A percentile compares a stretch with the other conserved stretches of the same genome.
These are phyloP conservation scores for Claviceps lovelessii DNA, from an alignment of 2,329 filamentous ascomycete species.

Conservation along the genomic window DNA sequence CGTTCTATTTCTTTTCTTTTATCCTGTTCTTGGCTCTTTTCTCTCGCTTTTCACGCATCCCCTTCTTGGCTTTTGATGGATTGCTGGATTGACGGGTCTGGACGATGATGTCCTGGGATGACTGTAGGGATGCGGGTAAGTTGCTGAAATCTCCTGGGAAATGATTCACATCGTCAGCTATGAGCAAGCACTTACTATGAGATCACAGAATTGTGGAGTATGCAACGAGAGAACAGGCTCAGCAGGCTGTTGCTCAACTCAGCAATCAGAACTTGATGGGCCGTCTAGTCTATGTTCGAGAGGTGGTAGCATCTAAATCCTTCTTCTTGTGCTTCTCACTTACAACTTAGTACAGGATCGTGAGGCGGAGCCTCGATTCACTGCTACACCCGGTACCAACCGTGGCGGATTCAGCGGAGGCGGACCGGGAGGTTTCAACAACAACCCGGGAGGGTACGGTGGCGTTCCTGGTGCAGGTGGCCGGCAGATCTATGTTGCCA, in stretches of 20 bases:
- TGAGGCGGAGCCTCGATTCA: conserved; percentile 94
- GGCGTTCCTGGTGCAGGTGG: conserved; percentile 37
- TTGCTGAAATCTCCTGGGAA: conserved; percentile 12
- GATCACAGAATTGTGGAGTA: conserved; percentile 92
- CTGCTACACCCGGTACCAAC: conserved; percentile 50
- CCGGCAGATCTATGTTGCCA: conserved; percentile 92
- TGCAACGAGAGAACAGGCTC: conserved; percentile 97
- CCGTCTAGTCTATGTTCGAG: conserved; percentile 93
- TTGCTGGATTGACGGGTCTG: conserved; percentile 98
- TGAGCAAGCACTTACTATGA: not conserved
- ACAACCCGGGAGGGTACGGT: conserved; percentile 40
- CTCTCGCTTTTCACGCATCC: conserved; percentile 41
- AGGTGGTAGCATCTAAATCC: conserved; percentile 44
- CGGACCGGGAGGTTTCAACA: conserved; percentile 32
- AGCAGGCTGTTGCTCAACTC: conserved; percentile 90
- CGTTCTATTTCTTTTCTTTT: conserved; percentile 26
- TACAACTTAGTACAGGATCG: conserved; percentile 52
- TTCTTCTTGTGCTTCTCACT: not conserved
- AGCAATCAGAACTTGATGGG: conserved; percentile 99
- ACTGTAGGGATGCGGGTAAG: conserved; percentile 99
- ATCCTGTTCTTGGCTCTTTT: conserved; percentile 50
- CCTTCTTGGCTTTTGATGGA: conserved; percentile 58
- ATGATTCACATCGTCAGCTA: not conserved
- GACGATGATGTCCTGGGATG: conserved; percentile 72
- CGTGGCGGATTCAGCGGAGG: conserved; percentile 49